These are phyloP conservation scores for Moesziomyces globuligerus DNA, from an alignment of 1,284 basidiomycete species.

Conservation along the genomic window DNA sequence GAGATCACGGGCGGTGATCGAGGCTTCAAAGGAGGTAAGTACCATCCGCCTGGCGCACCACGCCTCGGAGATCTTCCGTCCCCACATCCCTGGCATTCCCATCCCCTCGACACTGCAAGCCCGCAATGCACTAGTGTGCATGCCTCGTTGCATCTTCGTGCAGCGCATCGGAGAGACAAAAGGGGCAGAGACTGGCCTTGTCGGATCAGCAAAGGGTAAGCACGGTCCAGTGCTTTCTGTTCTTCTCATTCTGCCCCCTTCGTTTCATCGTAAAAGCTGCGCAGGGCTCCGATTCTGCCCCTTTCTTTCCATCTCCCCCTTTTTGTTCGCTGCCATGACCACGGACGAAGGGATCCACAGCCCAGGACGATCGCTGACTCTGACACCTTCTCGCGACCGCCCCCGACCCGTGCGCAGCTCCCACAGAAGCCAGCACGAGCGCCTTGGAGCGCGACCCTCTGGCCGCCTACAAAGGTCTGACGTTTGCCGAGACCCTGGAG, in stretches of 20 bases:
- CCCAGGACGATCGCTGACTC: neutral
- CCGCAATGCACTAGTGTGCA: neutral
- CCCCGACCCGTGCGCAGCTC: conserved; percentile 5
- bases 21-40: conserved; percentile 65
- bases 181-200: neutral
- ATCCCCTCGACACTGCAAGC: neutral
- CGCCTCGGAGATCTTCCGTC: neutral
- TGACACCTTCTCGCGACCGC: conserved; percentile 3
- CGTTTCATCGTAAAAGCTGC: conserved; percentile 16
- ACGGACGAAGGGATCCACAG: too few species aligned
- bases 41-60: neutral
- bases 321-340: neutral
- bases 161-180: neutral
- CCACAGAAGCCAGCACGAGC: conserved; percentile 38
- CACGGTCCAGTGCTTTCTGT: conserved; percentile 42
- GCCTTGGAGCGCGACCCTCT: conserved; percentile 33
- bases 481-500: conserved; percentile 66
- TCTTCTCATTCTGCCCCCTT: conserved; percentile 21
- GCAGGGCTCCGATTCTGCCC: neutral
- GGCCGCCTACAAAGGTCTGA: conserved; percentile 48
- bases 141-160: neutral
- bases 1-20: conserved; percentile 63
- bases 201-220: conserved; percentile 46
- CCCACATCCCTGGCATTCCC: neutral
- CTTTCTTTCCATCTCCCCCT: neutral